Evolutionary conservation across 139 green algal genomes (phyloP).

Genomic region (Limnomonas spitsbergensis): DNA sequence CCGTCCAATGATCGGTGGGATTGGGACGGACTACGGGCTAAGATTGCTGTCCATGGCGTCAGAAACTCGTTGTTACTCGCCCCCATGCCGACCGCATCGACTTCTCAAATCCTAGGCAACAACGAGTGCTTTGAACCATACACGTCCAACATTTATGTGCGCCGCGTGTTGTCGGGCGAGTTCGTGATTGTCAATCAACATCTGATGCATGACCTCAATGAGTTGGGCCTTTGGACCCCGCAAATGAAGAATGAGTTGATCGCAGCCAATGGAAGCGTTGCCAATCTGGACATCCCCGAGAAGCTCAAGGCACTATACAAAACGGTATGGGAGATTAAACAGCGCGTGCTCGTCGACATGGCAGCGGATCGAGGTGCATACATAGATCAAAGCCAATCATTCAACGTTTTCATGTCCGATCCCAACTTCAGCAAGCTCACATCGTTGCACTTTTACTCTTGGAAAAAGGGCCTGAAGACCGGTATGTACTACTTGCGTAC

Average conservation of each 20-base stretch:
- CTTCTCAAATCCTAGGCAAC: conserved; percentile 51
- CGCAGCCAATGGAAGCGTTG: conserved; percentile 55
- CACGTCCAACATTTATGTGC: conserved; percentile 98
- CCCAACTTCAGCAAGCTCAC: conserved; percentile 99
- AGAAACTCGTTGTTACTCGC: conserved; percentile 96
- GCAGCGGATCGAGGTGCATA: conserved; percentile 96
- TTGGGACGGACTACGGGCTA: conserved; percentile 74
- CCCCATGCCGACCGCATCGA: conserved; percentile 96
- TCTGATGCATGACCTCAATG: conserved; percentile 89
- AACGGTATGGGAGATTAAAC: conserved; percentile 99
- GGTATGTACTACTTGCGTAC: conserved; percentile 99
- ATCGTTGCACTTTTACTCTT: conserved; percentile 96
- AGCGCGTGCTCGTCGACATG: conserved; percentile 96
- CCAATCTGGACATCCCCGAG: conserved; percentile 79
- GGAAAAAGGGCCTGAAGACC: conserved; percentile 93
- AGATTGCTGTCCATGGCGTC: conserved; percentile 81
- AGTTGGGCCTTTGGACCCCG: conserved; percentile 83
- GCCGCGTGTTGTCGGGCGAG: conserved; percentile 90
- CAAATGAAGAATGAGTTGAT: conserved; percentile 93
- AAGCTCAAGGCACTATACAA: conserved; percentile 95
- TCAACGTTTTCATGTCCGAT: conserved; percentile 96
- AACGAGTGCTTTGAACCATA: conserved; percentile 77
- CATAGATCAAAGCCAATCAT: conserved; percentile 97
- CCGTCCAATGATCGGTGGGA: conserved; percentile 56
- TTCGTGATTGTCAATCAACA: conserved; percentile 98